Evolutionary conservation across 305 asterid species (phyloP).

Genomic region (Striga hermonthica): DNA sequence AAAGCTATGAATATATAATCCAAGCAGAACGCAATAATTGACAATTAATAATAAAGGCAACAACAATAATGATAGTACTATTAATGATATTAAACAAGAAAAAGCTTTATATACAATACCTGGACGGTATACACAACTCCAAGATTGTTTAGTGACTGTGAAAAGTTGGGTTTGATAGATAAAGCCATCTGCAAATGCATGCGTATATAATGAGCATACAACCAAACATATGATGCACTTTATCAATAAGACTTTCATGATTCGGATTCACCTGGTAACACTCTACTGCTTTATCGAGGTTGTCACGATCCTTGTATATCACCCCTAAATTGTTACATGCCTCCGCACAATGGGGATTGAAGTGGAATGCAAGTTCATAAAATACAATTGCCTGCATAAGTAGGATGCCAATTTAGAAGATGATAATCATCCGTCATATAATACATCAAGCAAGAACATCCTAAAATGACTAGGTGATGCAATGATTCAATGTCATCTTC

Average conservation of each 20-base stretch:
- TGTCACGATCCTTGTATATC: conserved; percentile 95
- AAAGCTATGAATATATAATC: conserved; percentile 20
- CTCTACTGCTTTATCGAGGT: conserved; percentile 99
- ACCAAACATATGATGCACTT: conserved; percentile 1
- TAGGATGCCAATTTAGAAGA: conserved; percentile 26
- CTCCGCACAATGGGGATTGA: conserved; percentile 99
- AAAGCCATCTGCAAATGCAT: conserved; percentile 73
- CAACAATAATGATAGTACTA: not conserved
- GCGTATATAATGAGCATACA: conserved; percentile 27
- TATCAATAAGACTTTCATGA: conserved; percentile 28
- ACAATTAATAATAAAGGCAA: not conserved
- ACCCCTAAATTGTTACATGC: conserved; percentile 99
- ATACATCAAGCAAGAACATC: conserved; percentile 25
- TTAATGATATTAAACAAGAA: conserved; percentile 6
- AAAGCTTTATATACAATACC: conserved; percentile 47
- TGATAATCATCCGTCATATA: conserved; percentile 18
- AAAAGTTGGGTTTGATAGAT: conserved; percentile 92
- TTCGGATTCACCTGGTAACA: conserved; percentile 79
- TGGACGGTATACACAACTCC: conserved; percentile 99
- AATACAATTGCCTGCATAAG: conserved; percentile 89
- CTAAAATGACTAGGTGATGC: not conserved
- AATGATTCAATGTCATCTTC: not conserved
- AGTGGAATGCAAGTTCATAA: conserved; percentile 98
- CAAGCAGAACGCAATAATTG: not conserved
- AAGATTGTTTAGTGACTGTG: conserved; percentile 97